A percentile compares a stretch with the other conserved stretches of the same genome.
Conservation (phyloP, 306 rosid species). For the Cyclanthera cordifolia region DNA sequence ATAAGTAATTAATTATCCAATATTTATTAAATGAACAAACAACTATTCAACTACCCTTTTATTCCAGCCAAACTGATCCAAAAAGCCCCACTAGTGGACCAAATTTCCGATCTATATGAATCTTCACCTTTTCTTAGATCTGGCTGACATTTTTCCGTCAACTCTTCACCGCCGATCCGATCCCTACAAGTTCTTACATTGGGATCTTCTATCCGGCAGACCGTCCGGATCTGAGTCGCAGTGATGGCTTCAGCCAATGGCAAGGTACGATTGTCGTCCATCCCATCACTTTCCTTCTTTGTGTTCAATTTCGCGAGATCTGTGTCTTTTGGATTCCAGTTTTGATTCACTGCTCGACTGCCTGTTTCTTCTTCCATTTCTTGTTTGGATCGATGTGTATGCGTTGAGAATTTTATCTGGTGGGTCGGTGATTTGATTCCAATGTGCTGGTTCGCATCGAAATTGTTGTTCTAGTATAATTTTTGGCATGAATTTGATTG, state of each 20-base stretch:
- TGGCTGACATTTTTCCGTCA: conserved; percentile 5
- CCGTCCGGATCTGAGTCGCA: neutral
- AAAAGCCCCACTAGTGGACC: too few relatives aligned
- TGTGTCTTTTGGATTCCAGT: too few relatives aligned
- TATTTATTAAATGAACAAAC: too few relatives aligned
- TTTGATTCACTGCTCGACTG: too few relatives aligned
- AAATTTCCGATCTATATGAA: neutral
- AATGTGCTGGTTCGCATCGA: neutral
- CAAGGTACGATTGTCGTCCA: too few relatives aligned
- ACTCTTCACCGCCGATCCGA: neutral
- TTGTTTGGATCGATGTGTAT: too few relatives aligned
- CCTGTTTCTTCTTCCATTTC: too few relatives aligned
- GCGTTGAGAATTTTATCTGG: neutral
- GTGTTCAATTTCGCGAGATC: too few relatives aligned
- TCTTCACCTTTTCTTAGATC: neutral
- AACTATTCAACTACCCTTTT: too few relatives aligned
- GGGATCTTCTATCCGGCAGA: neutral
- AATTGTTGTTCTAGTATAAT: neutral
- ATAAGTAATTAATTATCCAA: too few relatives aligned
- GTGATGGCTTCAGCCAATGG: neutral
- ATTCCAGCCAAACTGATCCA: too few relatives aligned
- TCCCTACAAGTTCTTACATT: neutral
- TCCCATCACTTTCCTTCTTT: too few relatives aligned
- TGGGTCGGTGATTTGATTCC: conserved; percentile 1
- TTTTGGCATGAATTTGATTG: neutral